These are phyloP conservation scores for Endotrypanum monterogeii DNA, from an alignment of 208 protist species.

Conservation along the genomic window DNA sequence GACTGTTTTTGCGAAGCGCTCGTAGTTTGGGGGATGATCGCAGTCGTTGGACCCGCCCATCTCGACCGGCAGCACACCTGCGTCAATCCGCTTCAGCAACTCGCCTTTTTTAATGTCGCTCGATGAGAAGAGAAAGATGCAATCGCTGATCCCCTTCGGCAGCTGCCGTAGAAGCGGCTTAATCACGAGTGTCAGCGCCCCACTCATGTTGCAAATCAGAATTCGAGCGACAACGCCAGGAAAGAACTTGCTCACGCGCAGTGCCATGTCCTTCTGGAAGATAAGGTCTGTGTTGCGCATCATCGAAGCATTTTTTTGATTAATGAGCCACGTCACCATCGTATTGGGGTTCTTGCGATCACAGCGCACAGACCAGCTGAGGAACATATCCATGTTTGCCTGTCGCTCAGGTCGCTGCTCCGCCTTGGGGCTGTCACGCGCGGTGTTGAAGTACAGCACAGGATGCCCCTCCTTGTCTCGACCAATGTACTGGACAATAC, in stretches of 20 bases:
- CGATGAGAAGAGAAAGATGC: conserved; percentile 61
- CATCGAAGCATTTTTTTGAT: conserved; percentile 71
- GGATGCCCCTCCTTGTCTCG: conserved; percentile 53
- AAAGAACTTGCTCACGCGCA: conserved; percentile 79
- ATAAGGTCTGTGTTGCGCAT: conserved; percentile 71
- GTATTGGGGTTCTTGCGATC: conserved; percentile 38
- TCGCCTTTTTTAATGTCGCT: conserved; percentile 49
- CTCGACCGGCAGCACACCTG: conserved; percentile 58
- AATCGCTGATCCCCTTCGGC: conserved; percentile 56
- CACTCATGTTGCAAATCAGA: conserved; percentile 78
- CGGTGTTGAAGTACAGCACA: conserved; percentile 67
- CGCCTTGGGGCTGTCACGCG: conserved; percentile 46
- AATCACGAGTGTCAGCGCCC: conserved; percentile 57
- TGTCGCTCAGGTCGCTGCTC: conserved; percentile 53
- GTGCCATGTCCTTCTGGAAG: conserved; percentile 76
- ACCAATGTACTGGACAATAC: conserved; percentile 78
- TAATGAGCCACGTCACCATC: conserved; percentile 73
- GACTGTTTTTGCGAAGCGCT: conserved; percentile 44
- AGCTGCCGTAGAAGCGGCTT: conserved; percentile 73
- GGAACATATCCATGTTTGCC: conserved; percentile 76
- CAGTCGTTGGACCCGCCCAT: conserved; percentile 75
- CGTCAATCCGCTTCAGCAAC: conserved; percentile 63
- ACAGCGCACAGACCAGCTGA: conserved; percentile 67
- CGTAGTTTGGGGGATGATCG: conserved; percentile 59
- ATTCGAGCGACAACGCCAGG: conserved; percentile 60